These are phyloP conservation scores for Phoma sp. DNA, from an alignment of 2,329 filamentous ascomycete species.

Conservation along the genomic window DNA sequence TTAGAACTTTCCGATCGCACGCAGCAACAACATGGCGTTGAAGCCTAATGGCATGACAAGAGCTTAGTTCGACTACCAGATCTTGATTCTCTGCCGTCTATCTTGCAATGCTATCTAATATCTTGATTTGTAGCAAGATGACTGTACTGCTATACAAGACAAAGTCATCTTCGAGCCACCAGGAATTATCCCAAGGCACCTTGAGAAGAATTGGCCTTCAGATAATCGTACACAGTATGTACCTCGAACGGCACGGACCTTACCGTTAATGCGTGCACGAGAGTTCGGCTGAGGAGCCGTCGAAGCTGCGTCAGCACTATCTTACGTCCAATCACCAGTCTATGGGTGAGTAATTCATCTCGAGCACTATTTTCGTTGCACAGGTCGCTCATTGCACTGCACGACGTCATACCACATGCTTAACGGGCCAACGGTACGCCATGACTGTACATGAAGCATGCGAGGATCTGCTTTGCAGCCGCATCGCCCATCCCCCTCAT, in stretches of 20 bases:
- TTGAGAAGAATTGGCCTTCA: neutral
- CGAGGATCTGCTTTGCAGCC: neutral
- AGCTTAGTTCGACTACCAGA: neutral
- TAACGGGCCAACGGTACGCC: neutral
- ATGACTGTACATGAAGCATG: neutral
- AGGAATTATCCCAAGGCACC: neutral
- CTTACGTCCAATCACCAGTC: neutral
- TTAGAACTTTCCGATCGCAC: neutral
- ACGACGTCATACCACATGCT: neutral
- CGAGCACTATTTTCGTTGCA: neutral
- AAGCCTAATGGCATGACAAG: neutral
- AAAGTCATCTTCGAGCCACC: neutral
- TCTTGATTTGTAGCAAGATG: neutral
- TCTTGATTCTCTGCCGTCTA: neutral
- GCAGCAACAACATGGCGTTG: neutral
- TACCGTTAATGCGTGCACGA: neutral
- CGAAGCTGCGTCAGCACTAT: neutral
- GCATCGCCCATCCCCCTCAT: conserved; percentile 3
- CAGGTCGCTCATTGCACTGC: neutral
- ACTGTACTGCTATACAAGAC: neutral
- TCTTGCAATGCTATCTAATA: too few species aligned
- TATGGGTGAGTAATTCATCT: neutral
- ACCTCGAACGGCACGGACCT: neutral
- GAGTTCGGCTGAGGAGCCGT: conserved; percentile 4
- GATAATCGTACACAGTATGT: neutral